A percentile compares a stretch with the other conserved stretches of the same genome.
These are phyloP conservation scores for Camelina sativa DNA, from an alignment of 345 rosid genomes.

Conservation along the genomic window DNA sequence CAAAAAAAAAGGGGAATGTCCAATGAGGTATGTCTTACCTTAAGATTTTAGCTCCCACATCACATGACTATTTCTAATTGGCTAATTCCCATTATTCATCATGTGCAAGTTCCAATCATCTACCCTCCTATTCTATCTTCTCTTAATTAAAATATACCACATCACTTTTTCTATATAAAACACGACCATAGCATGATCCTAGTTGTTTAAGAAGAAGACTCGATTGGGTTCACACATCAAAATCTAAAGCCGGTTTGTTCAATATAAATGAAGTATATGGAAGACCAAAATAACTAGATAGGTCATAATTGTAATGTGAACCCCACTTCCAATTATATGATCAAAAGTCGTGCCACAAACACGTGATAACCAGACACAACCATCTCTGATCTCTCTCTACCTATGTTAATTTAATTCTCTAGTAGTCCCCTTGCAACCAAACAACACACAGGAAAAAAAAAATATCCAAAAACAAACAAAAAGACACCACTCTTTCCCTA, in stretches of 20 bases:
- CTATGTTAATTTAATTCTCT: conserved; percentile 36
- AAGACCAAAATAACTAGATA: conserved; percentile 32
- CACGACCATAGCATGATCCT: conserved; percentile 30
- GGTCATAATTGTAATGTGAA: conserved; percentile 29
- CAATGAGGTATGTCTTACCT: conserved; percentile 34
- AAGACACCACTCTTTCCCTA: conserved; percentile 37
- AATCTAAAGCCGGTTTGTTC: conserved; percentile 10
- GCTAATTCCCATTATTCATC: conserved; percentile 22
- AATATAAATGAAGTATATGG: not conserved
- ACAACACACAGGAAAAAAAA: conserved; percentile 5
- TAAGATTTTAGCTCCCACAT: conserved; percentile 40
- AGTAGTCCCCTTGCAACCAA: conserved; percentile 39
- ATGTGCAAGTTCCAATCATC: conserved; percentile 27
- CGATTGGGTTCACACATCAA: conserved; percentile 23
- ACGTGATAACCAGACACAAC: conserved; percentile 39
- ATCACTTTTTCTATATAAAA: conserved; percentile 6
- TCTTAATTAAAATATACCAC: not conserved
- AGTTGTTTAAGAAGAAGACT: not conserved
- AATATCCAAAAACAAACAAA: not conserved
- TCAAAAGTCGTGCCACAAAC: conserved; percentile 42
- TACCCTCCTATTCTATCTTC: not conserved
- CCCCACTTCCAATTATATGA: conserved; percentile 45
- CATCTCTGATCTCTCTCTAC: conserved; percentile 13
- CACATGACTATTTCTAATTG: conserved; percentile 43
- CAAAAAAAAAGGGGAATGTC: conserved; percentile 37